Evolutionary conservation across 345 rosid genomes (phyloP), one percentile per base, ranked within the genome.

Genomic region (Crucihimalaya himalaica): DNA sequence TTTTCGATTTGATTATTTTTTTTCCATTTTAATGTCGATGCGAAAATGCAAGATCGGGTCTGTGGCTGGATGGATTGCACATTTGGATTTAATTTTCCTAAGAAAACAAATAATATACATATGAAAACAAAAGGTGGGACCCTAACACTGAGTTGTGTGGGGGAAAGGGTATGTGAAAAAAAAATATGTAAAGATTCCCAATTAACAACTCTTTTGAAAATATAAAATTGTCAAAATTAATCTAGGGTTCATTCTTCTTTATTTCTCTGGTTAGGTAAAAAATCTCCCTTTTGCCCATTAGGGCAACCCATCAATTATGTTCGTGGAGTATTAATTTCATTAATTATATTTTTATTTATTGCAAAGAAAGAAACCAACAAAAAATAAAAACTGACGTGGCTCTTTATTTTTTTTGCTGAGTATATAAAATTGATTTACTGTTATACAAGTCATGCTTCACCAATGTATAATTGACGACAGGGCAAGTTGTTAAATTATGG

Each of bases 121-220:
- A 5, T n/a, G 3, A 69, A 57, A 20, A 14, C 5, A 23, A 21
- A 37, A 1, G 3, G 53, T 57, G 46, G 78, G 78, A 20, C 78
- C 78, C 59, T 11, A 28, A 42, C 53, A 53, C 19, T 12, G 62
- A 51, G 69, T 61, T 71, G 68, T 72, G 55, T 63, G 39, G 56
- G 27, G 58, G 42, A 64, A 56, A 56, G 37, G 31, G 20, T 37
- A 72, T 61, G 43, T 27, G 29, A 29, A 42, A 27, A 37, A 45
- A 35, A 32, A 31, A 9, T 8, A 53, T 43, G 57, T 73, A 25
- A 55, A 64, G 71, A 73, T 73, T 64, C 77, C 46, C 71, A 48
- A 10, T 20, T 23, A 11, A 6, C 50, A 60, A 51, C 28, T 19
- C 4, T 20, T 31, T 1, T 1, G 1, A 0, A 37, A 34, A 10